Evolutionary conservation across 495 filamentous ascomycete genomes (phyloP).

Genomic region (Cercophora samala): DNA sequence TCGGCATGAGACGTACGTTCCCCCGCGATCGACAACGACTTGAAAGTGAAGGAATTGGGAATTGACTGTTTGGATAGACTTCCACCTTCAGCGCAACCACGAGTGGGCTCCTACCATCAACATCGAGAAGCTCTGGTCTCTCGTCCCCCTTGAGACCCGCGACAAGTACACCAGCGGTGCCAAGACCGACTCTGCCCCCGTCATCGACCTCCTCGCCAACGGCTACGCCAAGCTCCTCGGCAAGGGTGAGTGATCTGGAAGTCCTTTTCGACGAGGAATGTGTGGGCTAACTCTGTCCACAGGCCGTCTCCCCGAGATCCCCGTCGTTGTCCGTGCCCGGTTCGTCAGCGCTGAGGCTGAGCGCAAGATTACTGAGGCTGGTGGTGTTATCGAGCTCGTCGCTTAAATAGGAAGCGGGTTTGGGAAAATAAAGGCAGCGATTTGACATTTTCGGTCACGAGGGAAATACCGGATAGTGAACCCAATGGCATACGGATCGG

Average conservation of each 20-base stretch:
- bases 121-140: constrained; percentile 40
- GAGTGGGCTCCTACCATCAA: constrained; percentile 37
- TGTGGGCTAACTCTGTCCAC: background rate
- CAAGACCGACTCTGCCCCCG: constrained; percentile 35
- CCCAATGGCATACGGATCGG: constrained; percentile 32
- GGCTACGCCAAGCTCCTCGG: constrained; percentile 39
- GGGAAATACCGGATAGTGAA: constrained; percentile 28
- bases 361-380: constrained; percentile 37
- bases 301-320: constrained; percentile 38
- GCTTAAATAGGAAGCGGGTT: constrained; percentile 29
- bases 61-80: constrained; percentile 20
- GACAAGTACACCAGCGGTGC: constrained; percentile 35
- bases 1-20: constrained; percentile 36
- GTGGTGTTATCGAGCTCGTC: constrained; percentile 38
- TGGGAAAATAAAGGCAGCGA: constrained; percentile 34
- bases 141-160: constrained; percentile 35
- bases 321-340: constrained; percentile 35
- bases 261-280: background rate
- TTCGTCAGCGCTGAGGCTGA: constrained; percentile 38
- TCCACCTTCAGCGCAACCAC: constrained; percentile 38
- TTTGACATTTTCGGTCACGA: constrained; percentile 37
- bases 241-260: constrained; percentile 29
- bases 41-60: constrained; percentile 1
- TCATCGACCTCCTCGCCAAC: constrained; percentile 38
- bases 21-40: background rate